These are phyloP conservation scores for Kondoa malvinella DNA, from an alignment of 768 basidiomycete species.

Conservation along the genomic window DNA sequence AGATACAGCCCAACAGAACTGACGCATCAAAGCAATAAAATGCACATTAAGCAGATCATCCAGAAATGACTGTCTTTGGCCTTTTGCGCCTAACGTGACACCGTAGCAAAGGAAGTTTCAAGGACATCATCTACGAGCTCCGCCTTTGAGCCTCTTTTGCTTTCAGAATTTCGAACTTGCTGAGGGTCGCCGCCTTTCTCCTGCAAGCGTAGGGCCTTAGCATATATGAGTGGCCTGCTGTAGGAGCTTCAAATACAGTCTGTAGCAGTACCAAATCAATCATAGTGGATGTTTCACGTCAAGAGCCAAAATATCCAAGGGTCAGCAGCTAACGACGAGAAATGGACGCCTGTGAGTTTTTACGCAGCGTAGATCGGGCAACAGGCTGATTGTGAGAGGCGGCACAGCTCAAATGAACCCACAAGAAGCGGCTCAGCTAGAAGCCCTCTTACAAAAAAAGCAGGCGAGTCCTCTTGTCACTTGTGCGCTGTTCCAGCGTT, in stretches of 20 bases:
- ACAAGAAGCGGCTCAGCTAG: constrained; percentile 93
- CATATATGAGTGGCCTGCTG: not conserved
- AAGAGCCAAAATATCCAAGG: not conserved
- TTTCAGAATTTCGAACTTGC: constrained; percentile 73
- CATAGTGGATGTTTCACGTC: not conserved
- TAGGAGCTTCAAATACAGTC: not conserved
- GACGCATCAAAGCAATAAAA: too few relatives aligned
- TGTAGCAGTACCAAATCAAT: not conserved
- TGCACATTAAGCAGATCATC: too few relatives aligned
- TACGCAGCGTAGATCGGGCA: too few relatives aligned
- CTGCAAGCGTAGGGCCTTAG: not conserved
- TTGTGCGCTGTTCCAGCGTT: not conserved
- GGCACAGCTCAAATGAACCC: constrained; percentile 42
- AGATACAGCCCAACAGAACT: too few relatives aligned
- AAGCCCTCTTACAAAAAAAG: constrained; percentile 82
- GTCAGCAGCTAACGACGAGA: not conserved
- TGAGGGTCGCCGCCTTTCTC: constrained; percentile 61
- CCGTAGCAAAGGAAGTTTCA: too few relatives aligned
- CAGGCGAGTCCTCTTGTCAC: constrained; percentile 43
- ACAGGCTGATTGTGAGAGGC: too few relatives aligned
- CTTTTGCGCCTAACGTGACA: too few relatives aligned
- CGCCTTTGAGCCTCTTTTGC: constrained; percentile 71
- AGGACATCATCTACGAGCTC: not conserved
- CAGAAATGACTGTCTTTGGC: too few relatives aligned
- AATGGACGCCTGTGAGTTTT: not conserved